Conservation (phyloP, 208 protist species). For the Wallacemonas sp. region DNA sequence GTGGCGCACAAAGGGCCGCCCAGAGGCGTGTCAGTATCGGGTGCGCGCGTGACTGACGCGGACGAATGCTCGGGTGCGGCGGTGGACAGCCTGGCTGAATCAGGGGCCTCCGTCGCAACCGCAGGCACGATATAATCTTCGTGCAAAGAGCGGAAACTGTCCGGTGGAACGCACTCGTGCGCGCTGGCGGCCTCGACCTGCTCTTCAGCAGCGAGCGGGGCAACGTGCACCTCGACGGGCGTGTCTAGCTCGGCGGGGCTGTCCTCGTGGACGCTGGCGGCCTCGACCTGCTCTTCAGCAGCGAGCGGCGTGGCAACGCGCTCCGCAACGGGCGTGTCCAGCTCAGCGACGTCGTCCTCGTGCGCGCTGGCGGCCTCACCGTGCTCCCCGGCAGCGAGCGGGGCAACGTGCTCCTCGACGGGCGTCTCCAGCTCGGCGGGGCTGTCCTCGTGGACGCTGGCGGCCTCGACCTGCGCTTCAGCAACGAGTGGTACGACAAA, state of each 20-base stretch:
- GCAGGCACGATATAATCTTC: neutral
- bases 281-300: neutral
- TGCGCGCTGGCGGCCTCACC: conserved; percentile 1
- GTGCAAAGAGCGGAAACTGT: neutral
- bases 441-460: conserved; percentile 2
- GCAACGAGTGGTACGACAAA: neutral
- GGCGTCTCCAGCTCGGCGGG: conserved; percentile 2
- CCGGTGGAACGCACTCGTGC: conserved; percentile 1
- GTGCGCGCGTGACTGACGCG: too few relatives aligned
- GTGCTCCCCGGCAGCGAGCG: conserved; percentile 6
- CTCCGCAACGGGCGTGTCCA: conserved; percentile 15
- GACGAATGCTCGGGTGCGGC: too few relatives aligned
- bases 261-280: neutral
- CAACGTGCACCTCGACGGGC: neutral
- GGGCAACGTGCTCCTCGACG: neutral
- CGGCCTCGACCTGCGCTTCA: neutral
- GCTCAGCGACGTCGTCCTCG: conserved; percentile 5
- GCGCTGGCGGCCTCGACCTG: neutral
- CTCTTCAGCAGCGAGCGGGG: conserved; percentile 4
- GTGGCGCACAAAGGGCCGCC: too few relatives aligned
- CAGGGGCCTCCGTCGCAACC: too few relatives aligned
- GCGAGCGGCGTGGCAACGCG: neutral
- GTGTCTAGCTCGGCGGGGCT: conserved; percentile 1
- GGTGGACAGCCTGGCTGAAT: too few relatives aligned
- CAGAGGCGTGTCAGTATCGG: too few relatives aligned